Evolutionary conservation across 495 filamentous ascomycete genomes (phyloP).

Genomic region (Viridothelium virens): DNA sequence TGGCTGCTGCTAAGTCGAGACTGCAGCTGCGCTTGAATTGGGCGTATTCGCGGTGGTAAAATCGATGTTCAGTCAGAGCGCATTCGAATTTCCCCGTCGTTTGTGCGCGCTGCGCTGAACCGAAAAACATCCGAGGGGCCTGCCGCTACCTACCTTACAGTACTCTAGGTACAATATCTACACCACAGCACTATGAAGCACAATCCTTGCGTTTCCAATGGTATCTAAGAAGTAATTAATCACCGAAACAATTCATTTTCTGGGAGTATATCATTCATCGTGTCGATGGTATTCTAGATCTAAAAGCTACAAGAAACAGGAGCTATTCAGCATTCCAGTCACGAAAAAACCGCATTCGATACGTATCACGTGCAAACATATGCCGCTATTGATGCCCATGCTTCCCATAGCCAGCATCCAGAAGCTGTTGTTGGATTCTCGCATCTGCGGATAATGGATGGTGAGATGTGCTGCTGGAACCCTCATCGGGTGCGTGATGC

Average conservation of each 20-base stretch:
- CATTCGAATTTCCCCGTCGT: background rate
- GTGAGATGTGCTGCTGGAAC: background rate
- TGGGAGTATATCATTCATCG: too few species aligned
- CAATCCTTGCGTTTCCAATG: too few species aligned
- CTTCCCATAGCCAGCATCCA: background rate
- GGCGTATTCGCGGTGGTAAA: background rate
- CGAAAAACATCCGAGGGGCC: background rate
- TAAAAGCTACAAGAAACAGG: too few species aligned
- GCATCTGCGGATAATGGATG: background rate
- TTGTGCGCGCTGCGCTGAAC: too few species aligned
- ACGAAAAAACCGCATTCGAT: too few species aligned
- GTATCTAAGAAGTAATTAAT: too few species aligned
- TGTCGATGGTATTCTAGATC: too few species aligned
- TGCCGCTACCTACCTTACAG: background rate
- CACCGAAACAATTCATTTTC: too few species aligned
- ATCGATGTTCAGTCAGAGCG: background rate
- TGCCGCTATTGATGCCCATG: background rate
- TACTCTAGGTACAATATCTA: too few species aligned
- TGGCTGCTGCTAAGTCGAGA: slow-evolving; percentile 8
- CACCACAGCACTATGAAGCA: too few species aligned
- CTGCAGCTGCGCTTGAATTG: background rate
- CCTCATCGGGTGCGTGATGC: background rate
- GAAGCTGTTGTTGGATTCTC: background rate
- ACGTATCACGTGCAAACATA: background rate
- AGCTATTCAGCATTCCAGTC: too few species aligned